Evolutionary conservation across 1,139 yeast genomes (phyloP), one percentile per base, ranked within the genome.

Genomic region (Saccharomycopsis phalli): DNA sequence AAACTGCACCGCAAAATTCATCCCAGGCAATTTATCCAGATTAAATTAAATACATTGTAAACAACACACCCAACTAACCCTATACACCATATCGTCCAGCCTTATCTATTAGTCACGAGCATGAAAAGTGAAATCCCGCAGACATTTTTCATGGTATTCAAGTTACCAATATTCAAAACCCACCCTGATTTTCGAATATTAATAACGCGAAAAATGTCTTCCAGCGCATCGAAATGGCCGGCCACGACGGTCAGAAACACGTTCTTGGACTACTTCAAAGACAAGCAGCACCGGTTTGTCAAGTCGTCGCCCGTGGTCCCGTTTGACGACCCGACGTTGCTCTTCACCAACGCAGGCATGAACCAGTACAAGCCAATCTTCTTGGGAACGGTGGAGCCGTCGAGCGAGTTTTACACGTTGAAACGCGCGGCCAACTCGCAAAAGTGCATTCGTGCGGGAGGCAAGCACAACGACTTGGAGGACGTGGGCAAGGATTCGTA

Each of bases 361-460:
- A 91, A 91, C 66, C 99, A 91, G 65, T 91, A 87, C 65, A 91
- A 91, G 64, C 95, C 97, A 17, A 88, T 91, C 52, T 91, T 91
- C 61, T 69, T 87, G 55, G 99, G 99, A 41, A 88, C 96, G 3
- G 96, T 86, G 35, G 97, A 93, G 53, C 98, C 98, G 31, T 68
- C 91, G 20, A 81, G 94, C 32, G 93, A 86, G 40, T 81, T 91
- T 54, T 81, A 86, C 53, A 69, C 68, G 49, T 70, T 91, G 62
- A 84, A 81, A 58, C 74, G 96, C 54, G 95, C 98, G 35, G 82
- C 74, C 54, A 91, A 91, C 69, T 86, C 97, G 13, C 99, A 91
- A 59, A 91, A 91, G 65, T 91, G 97, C 74, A 88, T 91, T 55
- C 80, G 99, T 66, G 99, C 99, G 31, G 99, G 99, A 61, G 99